These are phyloP conservation scores for Capsicum rhomboideum DNA, from an alignment of 257 asterid species.

Conservation along the genomic window DNA sequence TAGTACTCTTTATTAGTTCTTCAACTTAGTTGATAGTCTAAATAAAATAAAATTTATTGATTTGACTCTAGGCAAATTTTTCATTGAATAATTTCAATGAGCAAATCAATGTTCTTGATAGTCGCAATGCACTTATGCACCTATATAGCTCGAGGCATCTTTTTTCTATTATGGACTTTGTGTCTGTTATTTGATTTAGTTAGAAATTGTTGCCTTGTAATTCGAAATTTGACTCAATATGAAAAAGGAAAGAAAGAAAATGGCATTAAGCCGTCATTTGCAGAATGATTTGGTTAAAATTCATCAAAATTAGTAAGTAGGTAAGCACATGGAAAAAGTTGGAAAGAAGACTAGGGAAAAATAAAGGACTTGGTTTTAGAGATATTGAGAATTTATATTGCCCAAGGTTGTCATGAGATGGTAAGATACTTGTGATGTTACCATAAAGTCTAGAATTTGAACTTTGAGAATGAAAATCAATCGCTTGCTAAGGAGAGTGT, in stretches of 20 bases:
- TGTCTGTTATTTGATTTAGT: background rate
- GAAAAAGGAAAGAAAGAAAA: background rate
- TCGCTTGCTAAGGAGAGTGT: no score
- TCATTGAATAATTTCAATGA: background rate
- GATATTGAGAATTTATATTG: no score
- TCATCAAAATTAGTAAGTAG: background rate
- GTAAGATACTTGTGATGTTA: no score
- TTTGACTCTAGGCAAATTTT: background rate
- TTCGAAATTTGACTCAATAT: background rate
- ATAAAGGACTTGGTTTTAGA: no score
- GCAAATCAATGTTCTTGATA: background rate
- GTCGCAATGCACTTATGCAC: background rate
- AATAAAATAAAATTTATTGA: background rate
- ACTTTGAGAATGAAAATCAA: no score
- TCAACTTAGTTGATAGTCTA: background rate
- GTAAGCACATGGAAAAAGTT: constrained; percentile 4
- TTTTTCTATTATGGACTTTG: background rate
- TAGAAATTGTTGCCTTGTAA: background rate
- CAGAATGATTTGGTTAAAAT: background rate
- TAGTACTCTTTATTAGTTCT: background rate
- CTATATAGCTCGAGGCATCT: background rate
- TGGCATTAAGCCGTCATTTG: constrained; percentile 4
- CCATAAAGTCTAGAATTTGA: no score
- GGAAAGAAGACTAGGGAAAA: background rate
- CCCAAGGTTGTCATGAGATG: no score